Evolutionary conservation across 805 yeast genomes (phyloP).

Genomic region (Yamadazyma endophytica): DNA sequence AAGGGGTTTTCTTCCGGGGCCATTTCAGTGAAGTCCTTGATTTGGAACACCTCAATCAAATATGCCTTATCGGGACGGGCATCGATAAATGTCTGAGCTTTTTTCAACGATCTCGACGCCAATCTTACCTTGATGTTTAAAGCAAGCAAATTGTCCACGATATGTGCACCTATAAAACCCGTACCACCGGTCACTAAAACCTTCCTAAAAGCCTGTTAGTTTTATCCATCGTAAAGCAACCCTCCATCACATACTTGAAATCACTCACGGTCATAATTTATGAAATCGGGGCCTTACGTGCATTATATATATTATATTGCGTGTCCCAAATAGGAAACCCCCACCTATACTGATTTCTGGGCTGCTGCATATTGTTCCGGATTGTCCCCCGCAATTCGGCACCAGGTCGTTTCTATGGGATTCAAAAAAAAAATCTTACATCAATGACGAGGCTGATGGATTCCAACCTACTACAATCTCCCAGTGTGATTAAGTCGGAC

Average conservation of each 20-base stretch:
- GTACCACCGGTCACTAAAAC: slow-evolving; percentile 17
- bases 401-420: too few species aligned
- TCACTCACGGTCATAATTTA: slow-evolving; percentile 7
- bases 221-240: not conserved
- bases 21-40: slow-evolving; percentile 11
- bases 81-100: slow-evolving; percentile 13
- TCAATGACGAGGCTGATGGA: too few species aligned
- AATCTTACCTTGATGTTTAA: slow-evolving; percentile 9
- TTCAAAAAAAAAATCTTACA: too few species aligned
- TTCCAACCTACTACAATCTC: too few species aligned
- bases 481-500: too few species aligned
- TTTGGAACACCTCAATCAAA: slow-evolving; percentile 12
- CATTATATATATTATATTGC: too few species aligned
- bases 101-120: slow-evolving; percentile 13
- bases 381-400: too few species aligned
- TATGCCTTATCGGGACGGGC: slow-evolving; percentile 9
- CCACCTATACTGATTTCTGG: too few species aligned
- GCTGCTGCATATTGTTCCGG: too few species aligned
- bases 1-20: slow-evolving; percentile 11
- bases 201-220: slow-evolving; percentile 5
- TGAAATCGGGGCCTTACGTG: not conserved
- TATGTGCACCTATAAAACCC: slow-evolving; percentile 17
- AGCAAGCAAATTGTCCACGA: slow-evolving; percentile 11
- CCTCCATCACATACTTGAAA: slow-evolving; percentile 3
- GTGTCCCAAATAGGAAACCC: slow-evolving; percentile 2